Percentiles rank a stretch among this genome's conserved stretches.
Conservation (phyloP, 2,329 filamentous ascomycete genomes). For the Arthroderma sp. region DNA sequence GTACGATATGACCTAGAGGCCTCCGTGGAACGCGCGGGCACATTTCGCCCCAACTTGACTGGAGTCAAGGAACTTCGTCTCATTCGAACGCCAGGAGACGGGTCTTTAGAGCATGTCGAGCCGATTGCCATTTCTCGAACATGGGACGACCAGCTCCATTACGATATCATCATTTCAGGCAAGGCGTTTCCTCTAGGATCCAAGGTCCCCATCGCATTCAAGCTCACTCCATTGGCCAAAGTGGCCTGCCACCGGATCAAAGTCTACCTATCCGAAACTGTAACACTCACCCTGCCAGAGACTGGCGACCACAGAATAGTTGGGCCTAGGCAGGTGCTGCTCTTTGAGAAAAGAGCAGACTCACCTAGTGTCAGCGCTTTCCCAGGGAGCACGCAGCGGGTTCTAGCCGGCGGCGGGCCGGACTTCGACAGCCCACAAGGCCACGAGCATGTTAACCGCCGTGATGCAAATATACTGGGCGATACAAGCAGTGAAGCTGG, state of each 20-base stretch:
- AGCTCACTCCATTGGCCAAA: conserved; percentile 81
- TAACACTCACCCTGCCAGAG: conserved; percentile 82
- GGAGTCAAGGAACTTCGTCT: conserved; percentile 71
- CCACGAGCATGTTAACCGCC: conserved; percentile 40
- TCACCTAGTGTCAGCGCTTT: conserved; percentile 60
- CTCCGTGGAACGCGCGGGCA: conserved; percentile 69
- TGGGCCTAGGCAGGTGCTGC: conserved; percentile 65
- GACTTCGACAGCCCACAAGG: conserved; percentile 48
- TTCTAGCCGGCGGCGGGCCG: conserved; percentile 69
- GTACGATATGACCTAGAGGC: conserved; percentile 84
- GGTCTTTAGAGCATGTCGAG: conserved; percentile 79
- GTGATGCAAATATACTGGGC: conserved; percentile 60
- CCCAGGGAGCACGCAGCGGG: conserved; percentile 60
- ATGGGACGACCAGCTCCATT: conserved; percentile 91
- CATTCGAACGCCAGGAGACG: conserved; percentile 73
- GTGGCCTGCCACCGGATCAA: conserved; percentile 88
- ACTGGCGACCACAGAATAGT: conserved; percentile 75
- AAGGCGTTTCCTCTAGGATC: conserved; percentile 86
- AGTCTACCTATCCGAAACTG: conserved; percentile 77
- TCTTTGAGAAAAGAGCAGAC: conserved; percentile 81
- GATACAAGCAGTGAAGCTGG: conserved; percentile 64
- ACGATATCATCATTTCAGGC: conserved; percentile 90
- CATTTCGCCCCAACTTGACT: conserved; percentile 77
- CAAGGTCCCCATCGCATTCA: conserved; percentile 85
- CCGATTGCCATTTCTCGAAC: conserved; percentile 86